Conservation (phyloP, 1,284 basidiomycete species). For the Sphagnurus paluster region DNA sequence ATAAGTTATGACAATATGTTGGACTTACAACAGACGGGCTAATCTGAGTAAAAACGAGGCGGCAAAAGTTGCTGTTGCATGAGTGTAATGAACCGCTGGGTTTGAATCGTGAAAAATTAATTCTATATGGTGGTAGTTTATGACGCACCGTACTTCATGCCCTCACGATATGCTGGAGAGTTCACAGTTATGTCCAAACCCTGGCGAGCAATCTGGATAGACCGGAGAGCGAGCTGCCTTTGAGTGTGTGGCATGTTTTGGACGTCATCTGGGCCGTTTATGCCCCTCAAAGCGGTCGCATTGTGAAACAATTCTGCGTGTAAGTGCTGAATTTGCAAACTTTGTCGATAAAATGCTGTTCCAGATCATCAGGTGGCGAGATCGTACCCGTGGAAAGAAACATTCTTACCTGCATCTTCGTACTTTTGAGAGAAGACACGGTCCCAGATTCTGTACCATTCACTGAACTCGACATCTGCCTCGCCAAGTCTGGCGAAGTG, state of each 20-base stretch:
- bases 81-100: constrained; percentile 83
- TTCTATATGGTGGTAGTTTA: constrained; percentile 3
- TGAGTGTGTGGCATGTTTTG: constrained; percentile 73
- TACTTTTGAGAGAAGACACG: constrained; percentile 78
- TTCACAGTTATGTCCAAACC: constrained; percentile 74
- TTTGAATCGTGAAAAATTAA: constrained; percentile 15
- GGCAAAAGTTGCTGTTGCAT: constrained; percentile 90
- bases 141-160: constrained; percentile 80
- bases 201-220: constrained; percentile 69
- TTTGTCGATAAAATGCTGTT: constrained; percentile 79
- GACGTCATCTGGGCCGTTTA: constrained; percentile 76
- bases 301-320: constrained; percentile 83
- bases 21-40: constrained; percentile 77
- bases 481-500: constrained; percentile 64
- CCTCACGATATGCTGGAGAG: constrained; percentile 81
- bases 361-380: constrained; percentile 12
- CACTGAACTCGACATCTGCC: constrained; percentile 66
- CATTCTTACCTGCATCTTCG: constrained; percentile 67
- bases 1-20: background rate
- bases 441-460: constrained; percentile 80
- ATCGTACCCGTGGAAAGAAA: constrained; percentile 2
- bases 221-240: constrained; percentile 66
- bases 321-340: constrained; percentile 76
- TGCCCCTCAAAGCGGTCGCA: constrained; percentile 73
- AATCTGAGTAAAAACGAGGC: constrained; percentile 87